Evolutionary conservation across 805 yeast genomes (phyloP).

Genomic region (Metschnikowia sp.): DNA sequence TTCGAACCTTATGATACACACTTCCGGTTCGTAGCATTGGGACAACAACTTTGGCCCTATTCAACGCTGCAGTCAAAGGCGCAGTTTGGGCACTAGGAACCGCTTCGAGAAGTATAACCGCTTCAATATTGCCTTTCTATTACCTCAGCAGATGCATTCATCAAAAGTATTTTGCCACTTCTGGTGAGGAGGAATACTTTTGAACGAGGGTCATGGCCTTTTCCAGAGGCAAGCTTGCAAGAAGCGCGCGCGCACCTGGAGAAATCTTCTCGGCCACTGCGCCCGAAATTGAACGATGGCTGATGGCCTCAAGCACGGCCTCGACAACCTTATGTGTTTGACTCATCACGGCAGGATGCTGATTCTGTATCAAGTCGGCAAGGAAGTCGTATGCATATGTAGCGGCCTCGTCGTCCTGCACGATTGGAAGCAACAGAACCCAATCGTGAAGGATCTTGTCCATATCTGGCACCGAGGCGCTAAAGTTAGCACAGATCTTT

Average conservation of each 20-base stretch:
- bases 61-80: no score
- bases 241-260: conserved; percentile 56
- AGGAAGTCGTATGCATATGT: conserved; percentile 76
- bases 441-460: conserved; percentile 67
- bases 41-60: no score
- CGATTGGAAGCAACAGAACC: conserved; percentile 78
- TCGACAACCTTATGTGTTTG: conserved; percentile 64
- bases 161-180: conserved; percentile 57
- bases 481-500: conserved; percentile 66
- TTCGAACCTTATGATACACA: no score
- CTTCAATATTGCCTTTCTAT: no score
- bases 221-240: conserved; percentile 63
- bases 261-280: conserved; percentile 67
- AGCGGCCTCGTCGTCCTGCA: conserved; percentile 86
- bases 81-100: no score
- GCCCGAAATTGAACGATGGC: conserved; percentile 65
- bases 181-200: conserved; percentile 59
- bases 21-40: no score
- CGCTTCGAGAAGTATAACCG: no score
- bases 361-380: conserved; percentile 62
- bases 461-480: conserved; percentile 56
- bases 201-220: conserved; percentile 65
- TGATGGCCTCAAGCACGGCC: conserved; percentile 68
- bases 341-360: conserved; percentile 54
- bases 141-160: conserved; percentile 5